Conservation (phyloP, 345 rosid genomes). For the Ricinus communis region DNA sequence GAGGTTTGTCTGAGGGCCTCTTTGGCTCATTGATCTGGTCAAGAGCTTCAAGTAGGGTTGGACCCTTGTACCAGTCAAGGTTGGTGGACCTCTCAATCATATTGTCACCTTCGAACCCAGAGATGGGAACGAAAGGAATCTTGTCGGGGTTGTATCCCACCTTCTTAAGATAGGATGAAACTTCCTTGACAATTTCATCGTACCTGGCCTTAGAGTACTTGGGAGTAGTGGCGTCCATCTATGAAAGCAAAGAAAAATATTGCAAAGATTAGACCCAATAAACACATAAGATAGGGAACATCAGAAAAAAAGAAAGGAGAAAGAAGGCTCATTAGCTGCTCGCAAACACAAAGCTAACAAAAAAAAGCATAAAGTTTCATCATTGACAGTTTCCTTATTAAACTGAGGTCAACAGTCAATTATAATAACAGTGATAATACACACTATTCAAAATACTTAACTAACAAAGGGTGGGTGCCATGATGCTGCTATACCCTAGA, state of each 20-base stretch:
- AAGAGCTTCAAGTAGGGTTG: conserved; percentile 17
- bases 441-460: no score
- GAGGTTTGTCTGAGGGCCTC: conserved; percentile 24
- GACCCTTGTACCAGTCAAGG: conserved; percentile 26
- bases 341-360: no score
- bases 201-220: conserved; percentile 18
- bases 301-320: neutral
- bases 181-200: conserved; percentile 13
- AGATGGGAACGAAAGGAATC: conserved; percentile 11
- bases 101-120: conserved; percentile 17
- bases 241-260: neutral
- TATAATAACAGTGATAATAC: no score
- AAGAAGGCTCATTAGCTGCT: no score
- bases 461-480: no score
- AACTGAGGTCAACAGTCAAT: no score
- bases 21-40: conserved; percentile 19
- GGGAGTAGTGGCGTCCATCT: conserved; percentile 24
- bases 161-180: conserved; percentile 9
- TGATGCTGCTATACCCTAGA: no score
- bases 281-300: neutral
- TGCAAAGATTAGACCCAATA: neutral
- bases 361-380: no score
- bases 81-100: conserved; percentile 24
- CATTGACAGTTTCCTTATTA: no score
- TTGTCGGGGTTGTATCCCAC: conserved; percentile 14